These are phyloP conservation scores for Zychaea mexicana DNA, from an alignment of 371 early-diverging fungal species.

Conservation along the genomic window DNA sequence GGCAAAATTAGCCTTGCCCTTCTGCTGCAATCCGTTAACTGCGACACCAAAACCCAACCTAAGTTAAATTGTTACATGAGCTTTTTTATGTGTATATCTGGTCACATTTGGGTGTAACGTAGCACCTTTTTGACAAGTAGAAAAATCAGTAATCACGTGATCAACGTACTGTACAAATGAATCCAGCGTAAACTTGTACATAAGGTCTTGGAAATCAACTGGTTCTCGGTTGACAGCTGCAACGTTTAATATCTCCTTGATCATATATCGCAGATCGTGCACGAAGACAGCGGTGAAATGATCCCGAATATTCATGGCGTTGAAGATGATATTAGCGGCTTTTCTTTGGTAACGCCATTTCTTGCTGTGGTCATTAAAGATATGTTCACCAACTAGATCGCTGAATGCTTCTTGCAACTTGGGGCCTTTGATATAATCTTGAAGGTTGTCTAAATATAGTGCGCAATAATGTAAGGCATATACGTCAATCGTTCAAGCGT, in stretches of 20 bases:
- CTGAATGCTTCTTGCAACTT: constrained; percentile 27
- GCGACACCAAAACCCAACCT: constrained; percentile 53
- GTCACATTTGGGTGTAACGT: too few relatives aligned
- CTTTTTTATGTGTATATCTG: too few relatives aligned
- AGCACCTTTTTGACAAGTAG: constrained; percentile 13
- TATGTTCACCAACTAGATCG: constrained; percentile 65
- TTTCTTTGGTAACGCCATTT: constrained; percentile 65
- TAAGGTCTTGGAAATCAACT: constrained; percentile 61
- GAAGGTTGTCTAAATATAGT: constrained; percentile 38
- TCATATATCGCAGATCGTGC: constrained; percentile 29
- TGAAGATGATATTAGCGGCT: constrained; percentile 63
- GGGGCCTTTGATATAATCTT: constrained; percentile 52
- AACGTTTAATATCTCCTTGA: constrained; percentile 29
- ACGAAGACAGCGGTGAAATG: constrained; percentile 52
- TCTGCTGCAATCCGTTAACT: constrained; percentile 32
- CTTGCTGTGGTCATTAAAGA: constrained; percentile 67
- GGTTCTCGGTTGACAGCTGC: constrained; percentile 31
- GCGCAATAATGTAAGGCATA: too few relatives aligned
- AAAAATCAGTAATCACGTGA: neutral
- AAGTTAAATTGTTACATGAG: neutral
- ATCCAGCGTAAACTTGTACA: constrained; percentile 63
- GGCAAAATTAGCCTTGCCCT: constrained; percentile 48
- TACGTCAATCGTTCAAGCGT: too few relatives aligned
- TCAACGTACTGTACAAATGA: constrained; percentile 53
- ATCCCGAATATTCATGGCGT: constrained; percentile 64